Evolutionary conservation across 129 eudicot species (phyloP).

Genomic region (Escallonia rubra): DNA sequence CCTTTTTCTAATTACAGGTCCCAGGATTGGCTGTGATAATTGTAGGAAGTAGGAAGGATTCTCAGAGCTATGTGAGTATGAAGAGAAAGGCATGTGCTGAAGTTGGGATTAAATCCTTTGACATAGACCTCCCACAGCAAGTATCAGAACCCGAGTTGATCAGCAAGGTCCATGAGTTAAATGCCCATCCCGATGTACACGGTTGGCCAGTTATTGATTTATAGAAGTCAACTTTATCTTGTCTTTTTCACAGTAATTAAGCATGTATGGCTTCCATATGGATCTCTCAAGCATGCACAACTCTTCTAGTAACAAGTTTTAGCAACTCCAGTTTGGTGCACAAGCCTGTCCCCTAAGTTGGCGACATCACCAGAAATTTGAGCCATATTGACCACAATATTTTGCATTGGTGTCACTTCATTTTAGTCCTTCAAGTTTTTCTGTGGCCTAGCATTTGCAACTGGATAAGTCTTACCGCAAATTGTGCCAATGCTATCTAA

Average conservation of each 20-base stretch:
- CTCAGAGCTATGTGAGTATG: constrained; percentile 89
- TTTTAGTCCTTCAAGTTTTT: too few relatives aligned
- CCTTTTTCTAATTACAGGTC: constrained; percentile 35
- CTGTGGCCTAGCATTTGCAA: too few relatives aligned
- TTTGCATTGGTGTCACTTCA: too few relatives aligned
- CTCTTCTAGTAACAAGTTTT: too few relatives aligned
- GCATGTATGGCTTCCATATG: neutral
- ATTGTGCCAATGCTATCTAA: too few relatives aligned
- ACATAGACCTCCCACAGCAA: constrained; percentile 76
- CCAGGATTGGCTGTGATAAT: constrained; percentile 96
- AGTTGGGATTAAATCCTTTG: constrained; percentile 75
- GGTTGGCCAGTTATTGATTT: constrained; percentile 39
- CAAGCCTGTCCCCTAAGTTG: too few relatives aligned
- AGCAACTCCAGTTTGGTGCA: too few relatives aligned
- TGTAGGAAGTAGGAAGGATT: constrained; percentile 86
- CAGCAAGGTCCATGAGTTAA: constrained; percentile 77
- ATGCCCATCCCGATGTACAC: constrained; percentile 76
- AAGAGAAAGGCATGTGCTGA: constrained; percentile 92
- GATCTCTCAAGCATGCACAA: neutral
- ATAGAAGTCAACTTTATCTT: neutral
- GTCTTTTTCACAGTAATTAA: neutral
- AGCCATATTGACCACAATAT: too few relatives aligned
- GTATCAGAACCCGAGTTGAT: constrained; percentile 77
- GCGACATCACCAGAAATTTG: too few relatives aligned
- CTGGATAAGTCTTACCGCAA: too few relatives aligned